Conservation (phyloP, 2,329 filamentous ascomycete species). For the Pseudocercospora eumusae region DNA sequence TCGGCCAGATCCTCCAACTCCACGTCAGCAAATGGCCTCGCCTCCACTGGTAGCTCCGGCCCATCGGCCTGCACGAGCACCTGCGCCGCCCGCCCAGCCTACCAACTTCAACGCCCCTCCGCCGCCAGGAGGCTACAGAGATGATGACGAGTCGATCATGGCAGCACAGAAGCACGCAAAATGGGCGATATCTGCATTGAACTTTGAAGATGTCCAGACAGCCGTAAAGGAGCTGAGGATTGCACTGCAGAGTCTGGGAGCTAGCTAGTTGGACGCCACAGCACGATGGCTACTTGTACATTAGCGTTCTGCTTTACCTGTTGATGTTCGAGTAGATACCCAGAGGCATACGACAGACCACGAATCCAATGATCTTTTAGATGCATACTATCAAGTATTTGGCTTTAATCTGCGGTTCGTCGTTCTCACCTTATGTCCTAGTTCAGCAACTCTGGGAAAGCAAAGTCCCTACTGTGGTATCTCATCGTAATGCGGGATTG, state of each 20-base stretch:
- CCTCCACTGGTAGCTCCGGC: slow-evolving; percentile 16
- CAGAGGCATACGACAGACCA: neutral
- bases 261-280: slow-evolving; percentile 45
- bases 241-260: slow-evolving; percentile 71
- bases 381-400: too few relatives aligned
- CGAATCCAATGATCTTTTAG: neutral
- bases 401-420: too few relatives aligned
- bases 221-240: slow-evolving; percentile 80
- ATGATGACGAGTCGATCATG: slow-evolving; percentile 70
- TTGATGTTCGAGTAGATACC: neutral
- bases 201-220: slow-evolving; percentile 92
- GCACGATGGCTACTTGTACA: neutral
- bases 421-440: too few relatives aligned
- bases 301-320: neutral
- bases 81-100: slow-evolving; percentile 20
- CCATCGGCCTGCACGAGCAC: slow-evolving; percentile 27
- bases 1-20: slow-evolving; percentile 18
- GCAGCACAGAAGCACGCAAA: slow-evolving; percentile 93
- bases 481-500: too few relatives aligned
- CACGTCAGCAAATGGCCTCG: slow-evolving; percentile 19
- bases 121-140: slow-evolving; percentile 49
- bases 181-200: slow-evolving; percentile 94
- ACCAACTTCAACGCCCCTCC: slow-evolving; percentile 22
- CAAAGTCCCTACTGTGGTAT: too few relatives aligned
- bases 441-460: too few relatives aligned